phyloP scores from a whole-genome alignment of 306 rosid genomes.

The Alnus rubra region DNA sequence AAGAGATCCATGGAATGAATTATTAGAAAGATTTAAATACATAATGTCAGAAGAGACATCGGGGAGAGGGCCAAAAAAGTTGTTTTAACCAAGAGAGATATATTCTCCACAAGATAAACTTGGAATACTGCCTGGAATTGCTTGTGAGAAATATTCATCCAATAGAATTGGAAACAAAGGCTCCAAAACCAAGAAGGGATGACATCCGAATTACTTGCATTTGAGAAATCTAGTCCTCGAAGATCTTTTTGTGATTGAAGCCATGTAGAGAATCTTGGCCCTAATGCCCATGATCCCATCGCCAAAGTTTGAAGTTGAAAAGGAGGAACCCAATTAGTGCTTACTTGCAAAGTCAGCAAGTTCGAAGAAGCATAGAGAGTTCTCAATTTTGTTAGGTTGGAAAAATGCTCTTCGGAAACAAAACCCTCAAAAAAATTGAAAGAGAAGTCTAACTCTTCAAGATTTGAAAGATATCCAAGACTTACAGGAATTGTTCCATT shows the following conservation, averaged over 20 bases:
- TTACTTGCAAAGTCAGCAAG: slow-evolving; percentile 1
- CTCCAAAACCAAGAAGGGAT: not conserved
- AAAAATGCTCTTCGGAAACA: slow-evolving; percentile 25
- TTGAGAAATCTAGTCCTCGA: not conserved
- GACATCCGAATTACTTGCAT: not conserved
- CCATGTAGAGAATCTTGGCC: not conserved
- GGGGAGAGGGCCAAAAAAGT: not conserved
- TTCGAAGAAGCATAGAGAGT: not conserved
- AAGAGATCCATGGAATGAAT: not conserved
- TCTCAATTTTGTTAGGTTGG: not conserved
- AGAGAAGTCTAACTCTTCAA: not conserved
- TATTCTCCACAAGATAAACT: too few species aligned
- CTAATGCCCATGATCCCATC: not conserved
- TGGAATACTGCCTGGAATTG: not conserved
- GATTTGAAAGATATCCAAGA: slow-evolving; percentile 8
- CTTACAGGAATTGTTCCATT: not conserved
- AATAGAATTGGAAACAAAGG: not conserved
- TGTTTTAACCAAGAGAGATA: not conserved
- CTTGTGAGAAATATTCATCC: not conserved
- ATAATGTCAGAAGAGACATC: not conserved
- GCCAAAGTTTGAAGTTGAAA: not conserved
- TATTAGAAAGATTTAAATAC: not conserved
- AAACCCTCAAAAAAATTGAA: slow-evolving; percentile 28
- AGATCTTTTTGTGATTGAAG: not conserved
- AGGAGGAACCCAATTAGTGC: not conserved